Evolutionary conservation across 2,329 filamentous ascomycete species (phyloP), one percentile per base, ranked within the genome.

Genomic region (Pseudohalonectria lignicola): DNA sequence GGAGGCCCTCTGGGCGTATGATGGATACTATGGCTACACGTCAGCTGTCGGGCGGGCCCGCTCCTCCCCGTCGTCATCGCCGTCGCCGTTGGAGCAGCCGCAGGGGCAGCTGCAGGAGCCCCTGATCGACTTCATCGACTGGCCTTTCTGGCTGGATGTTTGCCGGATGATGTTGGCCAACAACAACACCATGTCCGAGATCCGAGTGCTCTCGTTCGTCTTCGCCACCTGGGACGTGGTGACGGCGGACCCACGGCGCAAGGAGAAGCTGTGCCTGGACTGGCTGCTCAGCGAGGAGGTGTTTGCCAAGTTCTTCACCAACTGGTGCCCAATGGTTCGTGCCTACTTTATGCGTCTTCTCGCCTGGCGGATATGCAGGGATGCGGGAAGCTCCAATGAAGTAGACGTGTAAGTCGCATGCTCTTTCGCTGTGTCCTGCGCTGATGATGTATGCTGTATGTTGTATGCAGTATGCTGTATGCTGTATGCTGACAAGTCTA

Each of bases 281-380:
- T 88, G 92, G 66, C 62, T 95, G 29, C 63, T 95, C 11, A 72
- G 79, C 6, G 79, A 83, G 39, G 69, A 79, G 19, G 73, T 82
- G 2, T 94, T 94, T 54, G 77, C 84, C 52, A 76, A 75, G 43
- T 79, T 86, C 43, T 95, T 94, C 61, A 90, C 83, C 52, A 86
- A 94, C 52, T 94, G 88, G 87, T 94, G 86, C 52, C 86, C 88
- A 0, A 94, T 94, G 88, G 86, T 94, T 17, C 76, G 88, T 43
- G 82, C 86, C 12, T 95, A 94, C 57, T 95, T 82, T 54, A 92
- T 94, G 74, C 84, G 88, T 34, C 63, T 95, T 36, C 60, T 94
- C 17, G 94, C 86, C 59, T 95, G 88, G 88, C 76, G 87, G 42
- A 66, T 95, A 34, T 90, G 83, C 46, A 73, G 88, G 45, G 83